Conservation (phyloP, 2,329 filamentous ascomycete species). For the Talaromyces sp. region DNA sequence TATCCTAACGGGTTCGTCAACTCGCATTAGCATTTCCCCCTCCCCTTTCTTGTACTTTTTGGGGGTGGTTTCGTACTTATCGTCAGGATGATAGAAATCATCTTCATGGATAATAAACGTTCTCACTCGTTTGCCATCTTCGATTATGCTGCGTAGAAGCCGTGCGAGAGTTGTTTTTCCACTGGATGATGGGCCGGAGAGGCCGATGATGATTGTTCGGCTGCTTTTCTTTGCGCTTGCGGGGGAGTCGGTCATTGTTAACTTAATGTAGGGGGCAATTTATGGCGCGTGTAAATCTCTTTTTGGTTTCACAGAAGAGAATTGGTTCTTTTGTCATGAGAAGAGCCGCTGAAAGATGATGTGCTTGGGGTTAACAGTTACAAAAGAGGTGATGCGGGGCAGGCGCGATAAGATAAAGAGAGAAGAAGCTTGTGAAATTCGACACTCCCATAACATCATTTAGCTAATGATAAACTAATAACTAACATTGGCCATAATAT, state of each 20-base stretch:
- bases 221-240: neutral
- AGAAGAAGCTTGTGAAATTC: neutral
- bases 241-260: neutral
- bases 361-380: neutral
- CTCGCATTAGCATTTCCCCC: neutral
- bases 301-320: neutral
- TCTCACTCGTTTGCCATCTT: conserved; percentile 27
- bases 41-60: neutral
- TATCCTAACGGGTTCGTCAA: conserved; percentile 26
- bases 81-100: conserved; percentile 86
- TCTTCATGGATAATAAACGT: conserved; percentile 85
- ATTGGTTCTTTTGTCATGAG: neutral
- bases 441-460: neutral
- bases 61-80: conserved; percentile 47
- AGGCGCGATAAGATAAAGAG: neutral
- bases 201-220: conserved; percentile 61
- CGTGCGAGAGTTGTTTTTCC: conserved; percentile 93
- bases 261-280: neutral
- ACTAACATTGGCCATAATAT: neutral
- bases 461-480: neutral
- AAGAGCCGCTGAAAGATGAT: neutral
- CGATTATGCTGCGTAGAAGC: conserved; percentile 76
- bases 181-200: conserved; percentile 86
- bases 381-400: neutral
- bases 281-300: neutral